These are phyloP conservation scores for Globisporangium viniferum DNA, from an alignment of 352 stramenopile genomes.

Conservation along the genomic window DNA sequence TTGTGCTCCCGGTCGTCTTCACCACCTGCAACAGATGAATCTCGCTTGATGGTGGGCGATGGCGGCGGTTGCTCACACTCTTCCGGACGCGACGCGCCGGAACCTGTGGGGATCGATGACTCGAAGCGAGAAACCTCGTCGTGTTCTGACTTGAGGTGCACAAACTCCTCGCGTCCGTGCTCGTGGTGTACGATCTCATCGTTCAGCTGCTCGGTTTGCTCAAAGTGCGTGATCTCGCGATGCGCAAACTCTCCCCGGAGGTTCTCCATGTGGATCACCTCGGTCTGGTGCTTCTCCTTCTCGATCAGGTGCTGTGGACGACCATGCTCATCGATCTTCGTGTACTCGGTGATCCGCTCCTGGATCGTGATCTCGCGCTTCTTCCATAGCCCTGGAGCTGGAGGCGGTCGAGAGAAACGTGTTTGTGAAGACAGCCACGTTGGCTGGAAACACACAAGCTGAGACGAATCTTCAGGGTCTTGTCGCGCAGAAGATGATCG, in stretches of 20 bases:
- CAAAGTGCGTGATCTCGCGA: slow-evolving; percentile 83
- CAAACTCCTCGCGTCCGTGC: slow-evolving; percentile 73
- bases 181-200: slow-evolving; percentile 82
- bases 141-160: slow-evolving; percentile 79
- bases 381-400: slow-evolving; percentile 77
- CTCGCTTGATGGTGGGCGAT: slow-evolving; percentile 75
- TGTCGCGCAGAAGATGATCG: background rate
- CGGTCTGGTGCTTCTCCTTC: slow-evolving; percentile 80
- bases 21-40: slow-evolving; percentile 34
- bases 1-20: slow-evolving; percentile 5
- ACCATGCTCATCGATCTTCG: slow-evolving; percentile 83
- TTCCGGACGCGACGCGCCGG: slow-evolving; percentile 30
- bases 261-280: slow-evolving; percentile 86
- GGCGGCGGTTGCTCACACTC: slow-evolving; percentile 73
- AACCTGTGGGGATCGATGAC: slow-evolving; percentile 48
- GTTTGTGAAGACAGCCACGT: slow-evolving; percentile 37
- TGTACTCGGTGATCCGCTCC: slow-evolving; percentile 85
- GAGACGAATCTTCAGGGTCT: slow-evolving; percentile 4
- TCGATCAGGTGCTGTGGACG: slow-evolving; percentile 73
- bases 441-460: slow-evolving; percentile 45
- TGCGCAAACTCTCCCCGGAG: slow-evolving; percentile 76
- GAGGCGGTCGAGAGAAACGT: slow-evolving; percentile 34
- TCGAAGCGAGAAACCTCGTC: slow-evolving; percentile 86
- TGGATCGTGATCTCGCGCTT: slow-evolving; percentile 87
- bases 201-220: slow-evolving; percentile 80